phyloP scores from a whole-genome alignment of 305 asterid species.

The Salvia sclarea region DNA sequence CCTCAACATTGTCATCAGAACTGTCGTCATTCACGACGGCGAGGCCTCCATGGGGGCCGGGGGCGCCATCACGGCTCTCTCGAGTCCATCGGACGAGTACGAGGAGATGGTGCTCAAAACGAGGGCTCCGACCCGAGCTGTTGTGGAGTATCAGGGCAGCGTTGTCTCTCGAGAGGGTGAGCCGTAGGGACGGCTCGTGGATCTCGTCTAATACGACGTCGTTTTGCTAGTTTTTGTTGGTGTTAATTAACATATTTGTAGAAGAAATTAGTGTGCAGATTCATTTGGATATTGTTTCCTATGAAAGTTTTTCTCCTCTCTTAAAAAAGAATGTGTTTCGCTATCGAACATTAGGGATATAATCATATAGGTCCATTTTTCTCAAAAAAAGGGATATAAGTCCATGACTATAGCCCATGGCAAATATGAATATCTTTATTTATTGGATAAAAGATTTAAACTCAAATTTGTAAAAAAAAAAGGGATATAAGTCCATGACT shows the following conservation, averaged over 20 bases:
- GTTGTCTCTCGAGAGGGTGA: not conserved
- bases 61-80: conserved; percentile 93
- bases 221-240: not conserved
- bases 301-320: no score
- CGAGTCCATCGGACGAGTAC: conserved; percentile 77
- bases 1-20: conserved; percentile 88
- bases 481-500: no score
- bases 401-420: no score
- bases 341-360: no score
- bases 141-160: conserved; percentile 43
- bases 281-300: no score
- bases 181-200: not conserved
- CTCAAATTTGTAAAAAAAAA: no score
- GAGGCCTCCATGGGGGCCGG: conserved; percentile 93
- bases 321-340: no score
- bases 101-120: conserved; percentile 90
- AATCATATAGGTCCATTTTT: no score
- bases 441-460: no score
- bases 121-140: conserved; percentile 73
- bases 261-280: not conserved
- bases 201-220: not conserved
- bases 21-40: conserved; percentile 66
- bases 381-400: no score
- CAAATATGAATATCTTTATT: no score
- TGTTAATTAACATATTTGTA: not conserved